phyloP scores from a whole-genome alignment of 176 grass and related monocot species.

The Rhipidocladum racemiflorum region DNA sequence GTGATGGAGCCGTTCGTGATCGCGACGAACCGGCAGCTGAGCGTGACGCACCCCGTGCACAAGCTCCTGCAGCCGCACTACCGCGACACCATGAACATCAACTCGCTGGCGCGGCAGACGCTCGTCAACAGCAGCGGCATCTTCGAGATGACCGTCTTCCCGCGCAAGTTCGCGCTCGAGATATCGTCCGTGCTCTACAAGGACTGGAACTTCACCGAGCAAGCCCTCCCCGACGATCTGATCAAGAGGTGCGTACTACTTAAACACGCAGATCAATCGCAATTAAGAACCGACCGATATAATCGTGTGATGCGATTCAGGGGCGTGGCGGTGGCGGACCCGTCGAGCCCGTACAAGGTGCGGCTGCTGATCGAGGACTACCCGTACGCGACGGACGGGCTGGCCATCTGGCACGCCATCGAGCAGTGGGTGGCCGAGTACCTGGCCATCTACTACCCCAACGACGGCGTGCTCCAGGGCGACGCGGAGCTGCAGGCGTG shows the following conservation, averaged over 20 bases:
- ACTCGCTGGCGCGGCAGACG: conserved; percentile 71
- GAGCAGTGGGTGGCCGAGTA: conserved; percentile 53
- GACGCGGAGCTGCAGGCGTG: conserved; percentile 67
- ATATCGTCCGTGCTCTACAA: conserved; percentile 42
- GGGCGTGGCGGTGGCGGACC: conserved; percentile 21
- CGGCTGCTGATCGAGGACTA: conserved; percentile 25
- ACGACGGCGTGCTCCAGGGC: conserved; percentile 36
- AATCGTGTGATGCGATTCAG: neutral
- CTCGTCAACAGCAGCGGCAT: conserved; percentile 51
- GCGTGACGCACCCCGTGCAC: conserved; percentile 68
- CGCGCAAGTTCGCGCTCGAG: conserved; percentile 29
- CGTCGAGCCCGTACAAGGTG: conserved; percentile 42
- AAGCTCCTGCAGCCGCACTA: conserved; percentile 76
- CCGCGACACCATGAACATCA: conserved; percentile 82
- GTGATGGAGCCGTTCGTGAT: conserved; percentile 84
- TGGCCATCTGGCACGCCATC: conserved; percentile 53
- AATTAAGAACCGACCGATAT: neutral
- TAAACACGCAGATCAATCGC: neutral
- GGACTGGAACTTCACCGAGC: conserved; percentile 45
- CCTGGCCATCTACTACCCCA: conserved; percentile 48
- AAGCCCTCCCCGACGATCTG: conserved; percentile 44
- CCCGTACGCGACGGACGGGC: conserved; percentile 41
- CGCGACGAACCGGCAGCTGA: conserved; percentile 68
- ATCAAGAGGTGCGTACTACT: conserved; percentile 14
- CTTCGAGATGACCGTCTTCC: conserved; percentile 44